phyloP scores from a whole-genome alignment of 2,329 filamentous ascomycete species.

The Cordyceps militaris region DNA sequence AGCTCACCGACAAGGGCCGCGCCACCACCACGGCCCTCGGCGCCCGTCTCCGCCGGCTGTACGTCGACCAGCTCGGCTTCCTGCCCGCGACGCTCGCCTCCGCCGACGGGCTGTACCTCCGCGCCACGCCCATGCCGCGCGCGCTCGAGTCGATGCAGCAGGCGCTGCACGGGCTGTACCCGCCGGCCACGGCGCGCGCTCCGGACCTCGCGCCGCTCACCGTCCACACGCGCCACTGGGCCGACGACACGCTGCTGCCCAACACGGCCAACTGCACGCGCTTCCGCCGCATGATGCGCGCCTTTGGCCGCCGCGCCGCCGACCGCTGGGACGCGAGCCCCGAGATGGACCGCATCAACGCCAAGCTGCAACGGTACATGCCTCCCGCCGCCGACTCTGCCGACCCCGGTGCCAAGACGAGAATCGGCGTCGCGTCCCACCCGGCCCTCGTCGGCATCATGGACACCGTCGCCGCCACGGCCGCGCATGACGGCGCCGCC shows the following conservation, averaged over 20 bases:
- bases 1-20: slow-evolving; percentile 69
- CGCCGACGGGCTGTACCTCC: slow-evolving; percentile 60
- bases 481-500: slow-evolving; percentile 61
- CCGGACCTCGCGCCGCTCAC: slow-evolving; percentile 51
- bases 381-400: slow-evolving; percentile 47
- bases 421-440: slow-evolving; percentile 72
- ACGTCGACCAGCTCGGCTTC: slow-evolving; percentile 67
- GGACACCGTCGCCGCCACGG: slow-evolving; percentile 86
- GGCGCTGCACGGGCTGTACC: slow-evolving; percentile 68
- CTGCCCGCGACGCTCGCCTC: slow-evolving; percentile 50
- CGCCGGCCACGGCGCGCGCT: slow-evolving; percentile 36
- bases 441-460: slow-evolving; percentile 84
- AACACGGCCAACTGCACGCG: slow-evolving; percentile 69
- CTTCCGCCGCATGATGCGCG: slow-evolving; percentile 60
- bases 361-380: slow-evolving; percentile 78
- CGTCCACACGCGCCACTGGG: slow-evolving; percentile 56
- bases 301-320: slow-evolving; percentile 66
- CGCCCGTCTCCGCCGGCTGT: slow-evolving; percentile 59
- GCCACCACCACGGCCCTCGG: slow-evolving; percentile 66
- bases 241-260: slow-evolving; percentile 73
- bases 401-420: slow-evolving; percentile 31
- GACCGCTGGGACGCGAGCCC: slow-evolving; percentile 66
- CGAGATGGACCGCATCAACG: slow-evolving; percentile 79
- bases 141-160: slow-evolving; percentile 74
- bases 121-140: slow-evolving; percentile 66